Base-by-base conservation (phyloP, 2,329 filamentous ascomycete genomes). In the Fonsecaea erecta region DNA sequence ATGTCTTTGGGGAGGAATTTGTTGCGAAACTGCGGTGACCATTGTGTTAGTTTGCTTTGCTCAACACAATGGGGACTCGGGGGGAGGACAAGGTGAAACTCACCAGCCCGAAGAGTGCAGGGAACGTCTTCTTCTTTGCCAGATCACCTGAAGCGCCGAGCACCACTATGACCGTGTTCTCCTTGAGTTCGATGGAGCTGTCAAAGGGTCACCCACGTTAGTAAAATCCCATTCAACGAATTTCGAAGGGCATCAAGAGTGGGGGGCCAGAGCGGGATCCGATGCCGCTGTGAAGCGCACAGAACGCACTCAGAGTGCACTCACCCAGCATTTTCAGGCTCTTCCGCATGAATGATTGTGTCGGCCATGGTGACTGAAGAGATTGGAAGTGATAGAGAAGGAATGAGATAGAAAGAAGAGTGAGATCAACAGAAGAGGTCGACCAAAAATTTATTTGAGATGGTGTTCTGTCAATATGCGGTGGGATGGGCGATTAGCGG, bases 61-160 rank as follows among this genome's bases (percentile, higher is more conserved):
- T 58, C 16, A 48, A 48, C 43, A 43, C 14, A 32, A 32, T 12
- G 8, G 8, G n/a, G 8, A 37, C 16, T 60, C 28, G 21, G 24
- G 24, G 40, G n/a, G 40, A 48, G 40, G 24, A 9, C 37, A 30
- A 58, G 30, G 58, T 62, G 71, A 63, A 68, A 88, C 93, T 85
- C 87, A 97, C 93, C 75, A 99, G 88, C 73, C 95, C 95, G 78
- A 99, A 99, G 63, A 99, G 88, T 66, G 95, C 95, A 71, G 95
- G 95, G 83, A 96, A 99, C 91, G 95, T 99, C 89, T 99, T 99
- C 90, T 99, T 99, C 87, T 99, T 99, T 58, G 95, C 95, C 72
- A 99, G 83, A 85, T 99, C 95, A 75, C 95, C 95, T 60, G 95
- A 99, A 71, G 95, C 95, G 75, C 95, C 95, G 72, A 99, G 89